phyloP scores from a whole-genome alignment of 2,329 filamentous ascomycete genomes.

The Xylariaceae sp. region DNA sequence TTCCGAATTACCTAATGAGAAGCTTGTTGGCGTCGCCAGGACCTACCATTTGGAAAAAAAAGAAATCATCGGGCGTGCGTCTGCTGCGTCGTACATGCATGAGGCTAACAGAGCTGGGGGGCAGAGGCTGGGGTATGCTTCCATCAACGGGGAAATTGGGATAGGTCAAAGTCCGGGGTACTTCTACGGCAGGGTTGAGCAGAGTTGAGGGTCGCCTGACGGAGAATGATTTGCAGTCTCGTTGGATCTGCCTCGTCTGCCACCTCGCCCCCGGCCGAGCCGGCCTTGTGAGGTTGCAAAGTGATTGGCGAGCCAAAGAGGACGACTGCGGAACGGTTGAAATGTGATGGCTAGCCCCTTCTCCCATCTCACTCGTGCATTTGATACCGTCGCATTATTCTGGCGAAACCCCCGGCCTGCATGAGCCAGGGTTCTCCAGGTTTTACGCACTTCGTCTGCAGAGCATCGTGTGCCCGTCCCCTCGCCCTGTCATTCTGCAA shows the following conservation, averaged over 20 bases:
- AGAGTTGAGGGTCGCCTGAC: conserved; percentile 2
- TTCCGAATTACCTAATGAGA: too few species aligned
- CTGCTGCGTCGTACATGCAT: conserved; percentile 14
- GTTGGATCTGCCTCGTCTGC: conserved; percentile 7
- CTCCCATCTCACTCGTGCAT: conserved; percentile 5
- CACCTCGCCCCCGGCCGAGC: background rate
- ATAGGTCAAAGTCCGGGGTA: conserved; percentile 17
- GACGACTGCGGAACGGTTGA: too few species aligned
- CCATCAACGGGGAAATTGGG: conserved; percentile 10
- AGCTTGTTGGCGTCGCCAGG: too few species aligned
- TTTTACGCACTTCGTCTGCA: conserved; percentile 8
- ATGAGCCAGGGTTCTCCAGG: conserved; percentile 17
- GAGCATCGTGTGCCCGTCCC: conserved; percentile 1
- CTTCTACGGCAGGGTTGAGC: too few species aligned
- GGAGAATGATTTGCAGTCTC: conserved; percentile 5
- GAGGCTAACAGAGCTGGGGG: conserved; percentile 13
- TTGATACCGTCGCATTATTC: conserved; percentile 1
- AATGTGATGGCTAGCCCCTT: too few species aligned
- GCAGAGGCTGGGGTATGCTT: too few species aligned
- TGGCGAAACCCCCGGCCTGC: conserved; percentile 6
- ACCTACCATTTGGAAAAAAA: too few species aligned
- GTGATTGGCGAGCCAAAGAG: conserved; percentile 13
- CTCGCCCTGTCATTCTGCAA: background rate
- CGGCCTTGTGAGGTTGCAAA: conserved; percentile 11
- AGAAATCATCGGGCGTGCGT: too few species aligned